These are phyloP conservation scores for Colletotrichum ledebouriae DNA, from an alignment of 2,329 filamentous ascomycete species.

Conservation along the genomic window DNA sequence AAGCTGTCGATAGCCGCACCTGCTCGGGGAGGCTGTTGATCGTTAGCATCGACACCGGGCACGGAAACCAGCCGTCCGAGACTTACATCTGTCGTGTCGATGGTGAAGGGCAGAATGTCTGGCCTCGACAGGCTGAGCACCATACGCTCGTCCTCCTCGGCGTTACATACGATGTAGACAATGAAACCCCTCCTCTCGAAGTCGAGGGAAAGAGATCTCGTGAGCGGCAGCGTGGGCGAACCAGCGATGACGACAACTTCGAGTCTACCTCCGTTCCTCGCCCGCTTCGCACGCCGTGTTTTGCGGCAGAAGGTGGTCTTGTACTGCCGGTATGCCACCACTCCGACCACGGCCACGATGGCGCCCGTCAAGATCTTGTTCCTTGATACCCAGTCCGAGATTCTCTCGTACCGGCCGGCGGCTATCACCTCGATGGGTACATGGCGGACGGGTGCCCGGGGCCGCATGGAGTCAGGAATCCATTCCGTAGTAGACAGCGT, in stretches of 20 bases:
- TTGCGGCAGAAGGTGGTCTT: conserved; percentile 71
- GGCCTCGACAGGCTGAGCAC: conserved; percentile 82
- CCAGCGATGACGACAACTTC: conserved; percentile 92
- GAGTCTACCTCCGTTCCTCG: conserved; percentile 84
- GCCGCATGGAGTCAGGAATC: conserved; percentile 78
- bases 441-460: conserved; percentile 62
- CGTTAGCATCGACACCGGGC: conserved; percentile 24
- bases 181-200: conserved; percentile 93
- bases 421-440: conserved; percentile 51
- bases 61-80: conserved; percentile 9
- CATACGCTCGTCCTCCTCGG: conserved; percentile 84
- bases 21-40: conserved; percentile 72
- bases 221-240: conserved; percentile 86
- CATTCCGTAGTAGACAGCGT: conserved; percentile 76
- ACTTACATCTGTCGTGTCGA: conserved; percentile 85
- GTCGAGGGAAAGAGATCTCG: conserved; percentile 85
- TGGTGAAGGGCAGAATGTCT: conserved; percentile 84
- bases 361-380: conserved; percentile 82
- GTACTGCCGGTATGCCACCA: conserved; percentile 68
- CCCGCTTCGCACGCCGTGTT: conserved; percentile 80
- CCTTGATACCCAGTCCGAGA: conserved; percentile 78
- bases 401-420: conserved; percentile 60
- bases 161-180: conserved; percentile 89
- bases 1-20: conserved; percentile 80
- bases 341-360: conserved; percentile 78